phyloP scores from a whole-genome alignment of 371 early-diverging fungal species.

The Smittium mucronatum region DNA sequence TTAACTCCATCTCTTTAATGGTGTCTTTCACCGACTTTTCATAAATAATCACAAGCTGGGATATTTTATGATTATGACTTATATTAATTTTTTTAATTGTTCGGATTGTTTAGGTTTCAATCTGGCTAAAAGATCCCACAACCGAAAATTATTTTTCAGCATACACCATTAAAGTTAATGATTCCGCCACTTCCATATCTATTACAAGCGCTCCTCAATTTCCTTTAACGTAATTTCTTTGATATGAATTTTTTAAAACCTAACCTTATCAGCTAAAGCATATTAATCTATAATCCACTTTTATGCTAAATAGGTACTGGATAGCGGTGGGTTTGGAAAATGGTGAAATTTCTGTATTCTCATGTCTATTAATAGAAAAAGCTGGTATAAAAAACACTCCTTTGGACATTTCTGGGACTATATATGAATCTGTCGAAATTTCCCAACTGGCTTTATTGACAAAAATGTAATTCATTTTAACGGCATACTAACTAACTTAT shows the following conservation, averaged over 20 bases:
- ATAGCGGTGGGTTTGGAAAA: conserved; percentile 10
- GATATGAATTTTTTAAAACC: no score
- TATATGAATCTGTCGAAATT: no score
- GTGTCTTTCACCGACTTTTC: no score
- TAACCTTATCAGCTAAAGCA: no score
- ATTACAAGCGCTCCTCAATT: conserved; percentile 1
- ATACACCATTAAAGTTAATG: conserved; percentile 1
- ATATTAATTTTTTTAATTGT: not conserved
- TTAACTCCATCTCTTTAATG: no score
- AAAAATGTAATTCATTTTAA: no score
- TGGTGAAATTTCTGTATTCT: not conserved
- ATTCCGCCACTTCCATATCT: conserved; percentile 6
- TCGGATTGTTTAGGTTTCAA: not conserved
- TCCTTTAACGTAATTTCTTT: not conserved
- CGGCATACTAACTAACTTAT: no score
- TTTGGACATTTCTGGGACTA: no score
- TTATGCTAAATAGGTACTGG: not conserved
- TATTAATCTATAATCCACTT: not conserved
- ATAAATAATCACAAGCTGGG: no score
- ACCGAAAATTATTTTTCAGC: not conserved
- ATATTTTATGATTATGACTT: not conserved
- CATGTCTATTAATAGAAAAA: not conserved
- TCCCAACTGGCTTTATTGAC: no score
- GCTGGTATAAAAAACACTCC: not conserved
- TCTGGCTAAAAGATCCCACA: not conserved